These are phyloP conservation scores for Penicillium steckii DNA, from an alignment of 495 filamentous ascomycete species.

Conservation along the genomic window DNA sequence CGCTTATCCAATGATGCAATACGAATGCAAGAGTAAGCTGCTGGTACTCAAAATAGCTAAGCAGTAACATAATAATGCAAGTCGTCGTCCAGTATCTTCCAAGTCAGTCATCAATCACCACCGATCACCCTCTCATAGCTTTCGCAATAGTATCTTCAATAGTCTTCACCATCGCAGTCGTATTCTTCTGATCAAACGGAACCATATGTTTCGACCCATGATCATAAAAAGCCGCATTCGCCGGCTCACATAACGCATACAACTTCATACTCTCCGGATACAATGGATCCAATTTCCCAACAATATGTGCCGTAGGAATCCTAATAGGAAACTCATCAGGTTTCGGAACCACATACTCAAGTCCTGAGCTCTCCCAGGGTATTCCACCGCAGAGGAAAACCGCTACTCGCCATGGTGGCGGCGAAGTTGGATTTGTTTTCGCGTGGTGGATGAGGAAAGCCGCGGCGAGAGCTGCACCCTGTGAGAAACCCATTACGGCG, in stretches of 20 bases:
- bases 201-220: conserved; percentile 41
- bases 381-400: conserved; percentile 39
- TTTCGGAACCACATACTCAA: conserved; percentile 9
- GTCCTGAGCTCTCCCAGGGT: conserved; percentile 32
- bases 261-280: conserved; percentile 30
- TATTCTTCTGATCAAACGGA: conserved; percentile 39
- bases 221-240: conserved; percentile 33
- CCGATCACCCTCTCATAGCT: conserved; percentile 14
- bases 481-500: conserved; percentile 46
- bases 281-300: conserved; percentile 34
- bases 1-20: too few species aligned
- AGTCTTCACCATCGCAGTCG: conserved; percentile 28
- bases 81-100: not conserved
- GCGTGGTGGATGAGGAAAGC: conserved; percentile 35
- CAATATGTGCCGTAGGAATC: conserved; percentile 43
- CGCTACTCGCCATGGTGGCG: conserved; percentile 38
- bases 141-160: conserved; percentile 33
- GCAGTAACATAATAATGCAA: too few species aligned
- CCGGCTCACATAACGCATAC: conserved; percentile 36
- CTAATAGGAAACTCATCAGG: conserved; percentile 22
- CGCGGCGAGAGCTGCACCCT: conserved; percentile 41
- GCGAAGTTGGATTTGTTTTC: conserved; percentile 22
- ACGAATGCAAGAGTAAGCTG: too few species aligned
- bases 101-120: not conserved
- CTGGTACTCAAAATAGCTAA: too few species aligned